phyloP scores from a whole-genome alignment of 179 eudicot genomes.

The Spergularia azorica region DNA sequence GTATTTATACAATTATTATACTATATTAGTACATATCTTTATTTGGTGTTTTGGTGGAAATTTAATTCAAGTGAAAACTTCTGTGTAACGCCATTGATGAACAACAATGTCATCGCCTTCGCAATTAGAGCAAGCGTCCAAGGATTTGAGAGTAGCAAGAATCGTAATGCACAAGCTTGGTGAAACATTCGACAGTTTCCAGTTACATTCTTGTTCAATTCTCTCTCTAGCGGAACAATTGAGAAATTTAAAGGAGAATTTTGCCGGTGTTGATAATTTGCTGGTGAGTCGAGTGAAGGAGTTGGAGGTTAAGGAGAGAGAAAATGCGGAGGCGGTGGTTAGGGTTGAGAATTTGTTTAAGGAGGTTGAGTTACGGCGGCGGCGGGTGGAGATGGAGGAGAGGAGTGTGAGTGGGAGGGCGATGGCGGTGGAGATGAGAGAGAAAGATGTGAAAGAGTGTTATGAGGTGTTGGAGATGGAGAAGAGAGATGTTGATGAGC shows the following conservation, averaged over 20 bases:
- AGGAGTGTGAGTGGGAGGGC: neutral
- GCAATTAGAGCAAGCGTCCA: constrained; percentile 5
- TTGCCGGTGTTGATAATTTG: neutral
- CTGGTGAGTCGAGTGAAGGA: constrained; percentile 15
- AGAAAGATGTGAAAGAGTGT: neutral
- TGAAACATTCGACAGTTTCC: constrained; percentile 17
- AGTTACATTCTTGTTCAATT: constrained; percentile 14
- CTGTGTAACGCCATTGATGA: too few species aligned
- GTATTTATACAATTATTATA: too few species aligned
- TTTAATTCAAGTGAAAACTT: too few species aligned
- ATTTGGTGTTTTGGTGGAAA: too few species aligned
- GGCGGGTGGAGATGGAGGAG: too few species aligned
- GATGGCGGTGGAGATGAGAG: neutral
- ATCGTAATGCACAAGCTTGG: constrained; percentile 20
- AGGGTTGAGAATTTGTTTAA: neutral
- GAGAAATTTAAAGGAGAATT: neutral
- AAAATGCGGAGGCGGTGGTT: neutral
- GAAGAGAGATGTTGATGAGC: neutral
- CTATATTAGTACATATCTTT: too few species aligned
- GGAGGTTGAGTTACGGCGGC: neutral
- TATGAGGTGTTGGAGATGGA: neutral
- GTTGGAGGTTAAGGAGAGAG: constrained; percentile 16
- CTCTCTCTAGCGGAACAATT: constrained; percentile 4
- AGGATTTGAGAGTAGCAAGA: constrained; percentile 8
- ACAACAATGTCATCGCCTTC: neutral